phyloP scores from a whole-genome alignment of 2,329 filamentous ascomycete species.

The Calonectria pauciramosa region DNA sequence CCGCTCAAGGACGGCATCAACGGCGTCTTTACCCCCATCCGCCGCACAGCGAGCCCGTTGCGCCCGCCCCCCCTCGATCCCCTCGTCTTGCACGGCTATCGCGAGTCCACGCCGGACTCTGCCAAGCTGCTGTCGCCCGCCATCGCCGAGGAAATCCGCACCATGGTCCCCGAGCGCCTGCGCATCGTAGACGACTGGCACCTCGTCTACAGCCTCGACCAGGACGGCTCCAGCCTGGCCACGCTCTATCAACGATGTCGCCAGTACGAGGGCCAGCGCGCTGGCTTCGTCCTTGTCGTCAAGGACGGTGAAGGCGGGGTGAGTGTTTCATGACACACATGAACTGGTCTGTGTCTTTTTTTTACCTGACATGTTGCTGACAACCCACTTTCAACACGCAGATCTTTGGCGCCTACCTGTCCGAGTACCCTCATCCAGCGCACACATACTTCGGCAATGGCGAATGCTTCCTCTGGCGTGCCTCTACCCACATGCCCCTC shows the following conservation, averaged over 20 bases:
- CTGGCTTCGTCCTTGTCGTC: slow-evolving; percentile 91
- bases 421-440: slow-evolving; percentile 85
- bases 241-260: slow-evolving; percentile 89
- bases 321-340: slow-evolving; percentile 53
- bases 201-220: slow-evolving; percentile 89
- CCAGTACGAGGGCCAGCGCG: slow-evolving; percentile 75
- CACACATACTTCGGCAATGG: slow-evolving; percentile 95
- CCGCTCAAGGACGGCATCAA: slow-evolving; percentile 62
- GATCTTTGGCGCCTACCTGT: slow-evolving; percentile 95
- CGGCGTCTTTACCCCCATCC: slow-evolving; percentile 66
- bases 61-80: slow-evolving; percentile 91
- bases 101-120: slow-evolving; percentile 68
- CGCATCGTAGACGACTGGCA: slow-evolving; percentile 91
- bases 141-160: slow-evolving; percentile 92
- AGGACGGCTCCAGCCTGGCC: slow-evolving; percentile 88
- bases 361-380: slow-evolving; percentile 27
- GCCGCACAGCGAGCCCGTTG: slow-evolving; percentile 80
- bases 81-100: slow-evolving; percentile 77
- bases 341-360: slow-evolving; percentile 24
- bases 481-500: slow-evolving; percentile 69
- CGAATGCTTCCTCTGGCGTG: slow-evolving; percentile 85
- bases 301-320: slow-evolving; percentile 82
- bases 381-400: slow-evolving; percentile 45
- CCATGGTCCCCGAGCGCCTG: slow-evolving; percentile 87
- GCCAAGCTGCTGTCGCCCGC: slow-evolving; percentile 78